Conservation (phyloP, 306 rosid species). For the Acacia confusa region DNA sequence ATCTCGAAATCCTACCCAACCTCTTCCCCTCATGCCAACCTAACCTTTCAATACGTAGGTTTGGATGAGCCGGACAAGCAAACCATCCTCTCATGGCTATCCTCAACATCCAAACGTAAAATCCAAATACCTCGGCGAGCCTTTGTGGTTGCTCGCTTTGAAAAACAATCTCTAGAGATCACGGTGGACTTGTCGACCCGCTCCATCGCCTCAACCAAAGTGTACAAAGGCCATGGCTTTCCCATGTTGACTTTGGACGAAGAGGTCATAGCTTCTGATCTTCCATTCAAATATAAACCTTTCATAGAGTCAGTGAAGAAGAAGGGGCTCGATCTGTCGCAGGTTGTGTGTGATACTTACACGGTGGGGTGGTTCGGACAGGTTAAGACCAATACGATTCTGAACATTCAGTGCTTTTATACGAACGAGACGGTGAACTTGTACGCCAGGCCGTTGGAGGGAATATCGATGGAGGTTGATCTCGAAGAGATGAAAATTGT, state of each 20-base stretch:
- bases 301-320: conserved; percentile 30
- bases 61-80: conserved; percentile 55
- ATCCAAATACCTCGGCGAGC: conserved; percentile 48
- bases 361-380: conserved; percentile 38
- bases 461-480: conserved; percentile 25
- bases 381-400: not conserved
- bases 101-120: conserved; percentile 12
- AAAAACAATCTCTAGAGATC: conserved; percentile 46
- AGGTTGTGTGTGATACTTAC: conserved; percentile 4
- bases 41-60: conserved; percentile 55
- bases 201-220: conserved; percentile 33
- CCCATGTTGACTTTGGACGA: conserved; percentile 40
- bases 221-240: conserved; percentile 45
- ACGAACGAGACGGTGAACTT: conserved; percentile 10
- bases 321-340: conserved; percentile 27
- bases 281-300: conserved; percentile 21
- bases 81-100: conserved; percentile 40
- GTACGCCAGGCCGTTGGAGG: conserved; percentile 33
- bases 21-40: conserved; percentile 7
- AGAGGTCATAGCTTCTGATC: not conserved
- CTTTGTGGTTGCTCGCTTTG: conserved; percentile 39
- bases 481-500: conserved; percentile 23
- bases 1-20: conserved; percentile 15
- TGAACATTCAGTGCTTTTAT: conserved; percentile 30
- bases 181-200: conserved; percentile 33